These are phyloP conservation scores for Ottelia alismoides DNA, from an alignment of 106 monocot genomes.

Conservation along the genomic window DNA sequence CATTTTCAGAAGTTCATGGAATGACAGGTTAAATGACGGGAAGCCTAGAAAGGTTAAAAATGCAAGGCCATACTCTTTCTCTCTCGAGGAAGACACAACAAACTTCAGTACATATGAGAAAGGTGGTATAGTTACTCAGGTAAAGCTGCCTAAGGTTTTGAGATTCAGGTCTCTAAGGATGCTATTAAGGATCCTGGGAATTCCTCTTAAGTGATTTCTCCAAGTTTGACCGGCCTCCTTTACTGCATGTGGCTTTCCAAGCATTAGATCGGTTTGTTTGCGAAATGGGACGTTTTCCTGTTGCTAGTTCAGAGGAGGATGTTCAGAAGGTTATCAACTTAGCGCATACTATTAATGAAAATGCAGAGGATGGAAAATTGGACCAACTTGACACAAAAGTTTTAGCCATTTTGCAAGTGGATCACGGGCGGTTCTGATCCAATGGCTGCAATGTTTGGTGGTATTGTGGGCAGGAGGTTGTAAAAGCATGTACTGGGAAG, in stretches of 20 bases:
- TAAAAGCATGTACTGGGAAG: slow-evolving; percentile 93
- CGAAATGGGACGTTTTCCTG: slow-evolving; percentile 55
- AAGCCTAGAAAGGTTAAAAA: slow-evolving; percentile 66
- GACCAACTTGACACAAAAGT: slow-evolving; percentile 48
- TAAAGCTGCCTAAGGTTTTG: slow-evolving; percentile 70
- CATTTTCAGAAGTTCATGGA: slow-evolving; percentile 81
- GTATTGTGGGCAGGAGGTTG: slow-evolving; percentile 90
- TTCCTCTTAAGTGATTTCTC: slow-evolving; percentile 88
- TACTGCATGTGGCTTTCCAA: slow-evolving; percentile 81
- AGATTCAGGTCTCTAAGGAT: slow-evolving; percentile 62
- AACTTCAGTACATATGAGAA: slow-evolving; percentile 49
- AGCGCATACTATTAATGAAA: slow-evolving; percentile 47
- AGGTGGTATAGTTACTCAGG: slow-evolving; percentile 88
- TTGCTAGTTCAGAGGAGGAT: slow-evolving; percentile 64
- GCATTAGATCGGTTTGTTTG: slow-evolving; percentile 73
- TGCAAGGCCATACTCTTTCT: slow-evolving; percentile 53
- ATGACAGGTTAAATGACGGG: slow-evolving; percentile 90
- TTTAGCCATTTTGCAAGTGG: slow-evolving; percentile 61
- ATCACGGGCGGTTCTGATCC: slow-evolving; percentile 74
- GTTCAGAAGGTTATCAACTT: slow-evolving; percentile 35
- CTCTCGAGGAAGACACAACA: slow-evolving; percentile 79
- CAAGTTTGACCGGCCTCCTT: slow-evolving; percentile 54
- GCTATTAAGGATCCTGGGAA: slow-evolving; percentile 59
- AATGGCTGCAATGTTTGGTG: slow-evolving; percentile 96
- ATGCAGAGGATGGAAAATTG: slow-evolving; percentile 25